Percentiles rank a stretch among this genome's conserved stretches.
Conservation (phyloP, 1,284 basidiomycete genomes). For the Agroathelia rolfsii region DNA sequence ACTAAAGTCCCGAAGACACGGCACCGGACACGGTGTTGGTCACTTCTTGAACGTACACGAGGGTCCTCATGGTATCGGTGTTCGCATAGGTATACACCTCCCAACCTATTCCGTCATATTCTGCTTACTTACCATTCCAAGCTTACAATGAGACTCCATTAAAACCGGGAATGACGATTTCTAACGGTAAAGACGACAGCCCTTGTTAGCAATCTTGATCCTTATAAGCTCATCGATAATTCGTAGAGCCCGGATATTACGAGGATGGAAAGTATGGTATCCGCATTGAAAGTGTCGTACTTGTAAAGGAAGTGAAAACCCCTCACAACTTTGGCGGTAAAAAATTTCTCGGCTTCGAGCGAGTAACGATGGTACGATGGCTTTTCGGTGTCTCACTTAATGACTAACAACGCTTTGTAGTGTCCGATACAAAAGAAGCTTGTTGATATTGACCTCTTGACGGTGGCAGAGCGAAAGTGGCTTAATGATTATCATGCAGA, state of each 20-base stretch:
- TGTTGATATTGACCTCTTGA: conserved; percentile 59
- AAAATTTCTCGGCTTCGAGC: conserved; percentile 77
- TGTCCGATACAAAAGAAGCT: conserved; percentile 87
- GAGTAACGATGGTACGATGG: conserved; percentile 62
- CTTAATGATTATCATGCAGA: conserved; percentile 81
- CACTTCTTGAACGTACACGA: conserved; percentile 92
- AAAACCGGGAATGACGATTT: conserved; percentile 81
- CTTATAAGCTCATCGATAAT: conserved; percentile 1
- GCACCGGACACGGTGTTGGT: conserved; percentile 92
- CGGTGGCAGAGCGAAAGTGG: conserved; percentile 67
- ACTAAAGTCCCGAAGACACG: conserved; percentile 45
- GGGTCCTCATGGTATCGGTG: conserved; percentile 82
- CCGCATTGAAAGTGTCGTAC: conserved; percentile 84
- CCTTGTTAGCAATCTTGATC: neutral
- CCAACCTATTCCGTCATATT: neutral
- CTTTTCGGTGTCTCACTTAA: conserved; percentile 11
- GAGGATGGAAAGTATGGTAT: conserved; percentile 89
- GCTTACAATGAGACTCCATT: conserved; percentile 62
- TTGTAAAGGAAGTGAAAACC: conserved; percentile 66
- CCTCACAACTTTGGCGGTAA: conserved; percentile 80
- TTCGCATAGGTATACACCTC: conserved; percentile 47
- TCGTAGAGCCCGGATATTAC: conserved; percentile 84
- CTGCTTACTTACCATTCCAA: conserved; percentile 15
- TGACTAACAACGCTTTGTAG: conserved; percentile 27
- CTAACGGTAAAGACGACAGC: conserved; percentile 47